Base-by-base conservation (phyloP, 1,284 basidiomycete genomes). In the Rhodofomes roseus region DNA sequence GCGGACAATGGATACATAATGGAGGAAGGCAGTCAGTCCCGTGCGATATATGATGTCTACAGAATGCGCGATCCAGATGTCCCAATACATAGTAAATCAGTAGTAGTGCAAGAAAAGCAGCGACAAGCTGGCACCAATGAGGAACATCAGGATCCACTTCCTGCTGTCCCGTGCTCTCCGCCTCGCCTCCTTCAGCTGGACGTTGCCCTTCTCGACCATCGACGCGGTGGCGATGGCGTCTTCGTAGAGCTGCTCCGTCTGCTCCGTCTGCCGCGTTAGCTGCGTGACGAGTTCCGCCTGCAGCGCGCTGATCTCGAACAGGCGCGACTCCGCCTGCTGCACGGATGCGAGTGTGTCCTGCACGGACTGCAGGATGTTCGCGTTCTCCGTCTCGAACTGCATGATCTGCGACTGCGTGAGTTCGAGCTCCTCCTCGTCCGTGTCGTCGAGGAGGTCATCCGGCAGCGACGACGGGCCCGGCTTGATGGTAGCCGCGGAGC, bases 311-410 rank as follows among this genome's bases (percentile, higher is more conserved):
- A 97, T 97, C 70, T 96, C 95, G 78, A 93, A 81, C 61, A 96
- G 75, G 46, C 92, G 86, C 51, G 90, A 85, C 71, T 96, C 95
- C 22, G 95, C 95, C 71, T 90, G 88, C 71, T 95, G 90, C 54
- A 96, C 90, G 5, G 92, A 87, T 65, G 88, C 89, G 25, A 96
- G 78, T 16, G 90, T 92, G 66, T 92, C 86, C 71, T 95, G 90
- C 29, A 93, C 89, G 48, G 83, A 83, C 65, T 87, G 86, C 57
- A 96, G 76, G 57, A 96, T 88, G 62, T 85, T 86, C 34, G 92
- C 91, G 65, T 96, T 95, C 73, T 96, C 94, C 22, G 84, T 80
- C 74, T 96, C 95, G 67, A 96, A 96, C 72, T 93, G 91, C 67
- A 92, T 85, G 57, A 96, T 93, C 71, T 96, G 94, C 12, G 90